These are phyloP conservation scores for Favolaschia claudopus DNA, from an alignment of 768 basidiomycete species.

Conservation along the genomic window DNA sequence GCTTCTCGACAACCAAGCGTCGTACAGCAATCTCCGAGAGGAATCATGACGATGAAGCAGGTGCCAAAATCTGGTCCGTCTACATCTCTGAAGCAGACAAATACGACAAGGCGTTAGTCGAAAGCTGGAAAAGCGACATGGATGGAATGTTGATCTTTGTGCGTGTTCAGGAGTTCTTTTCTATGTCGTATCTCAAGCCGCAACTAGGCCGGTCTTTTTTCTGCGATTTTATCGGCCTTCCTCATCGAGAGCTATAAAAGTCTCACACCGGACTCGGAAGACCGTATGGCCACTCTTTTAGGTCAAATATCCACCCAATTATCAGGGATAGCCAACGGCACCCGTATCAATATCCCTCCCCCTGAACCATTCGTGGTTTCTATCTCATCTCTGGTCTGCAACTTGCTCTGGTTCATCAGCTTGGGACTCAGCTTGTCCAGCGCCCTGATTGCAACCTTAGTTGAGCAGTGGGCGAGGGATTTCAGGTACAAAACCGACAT, in stretches of 20 bases:
- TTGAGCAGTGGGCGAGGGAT: conserved; percentile 22
- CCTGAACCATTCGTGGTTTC: neutral
- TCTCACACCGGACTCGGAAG: neutral
- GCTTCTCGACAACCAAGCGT: no score
- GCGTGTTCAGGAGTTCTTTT: neutral
- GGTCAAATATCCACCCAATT: conserved; percentile 1
- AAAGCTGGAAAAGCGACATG: conserved; percentile 25
- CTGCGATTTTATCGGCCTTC: conserved; percentile 22
- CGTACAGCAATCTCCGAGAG: no score
- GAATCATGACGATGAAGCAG: no score
- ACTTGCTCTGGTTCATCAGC: conserved; percentile 27
- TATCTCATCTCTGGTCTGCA: conserved; percentile 11
- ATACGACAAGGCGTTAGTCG: conserved; percentile 25
- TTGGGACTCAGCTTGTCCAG: conserved; percentile 25
- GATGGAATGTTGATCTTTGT: conserved; percentile 28
- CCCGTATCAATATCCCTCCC: neutral
- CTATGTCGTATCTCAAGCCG: neutral
- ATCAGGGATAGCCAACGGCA: neutral
- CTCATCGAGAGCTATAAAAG: conserved; percentile 26
- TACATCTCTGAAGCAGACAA: conserved; percentile 28
- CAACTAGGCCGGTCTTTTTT: conserved; percentile 29
- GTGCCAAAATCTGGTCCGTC: conserved; percentile 26
- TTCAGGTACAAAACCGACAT: conserved; percentile 18
- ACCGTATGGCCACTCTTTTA: neutral
- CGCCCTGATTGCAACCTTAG: conserved; percentile 23